These are phyloP conservation scores for Paramecium bursaria DNA, from an alignment of 73 alveolate genomes.

Conservation along the genomic window DNA sequence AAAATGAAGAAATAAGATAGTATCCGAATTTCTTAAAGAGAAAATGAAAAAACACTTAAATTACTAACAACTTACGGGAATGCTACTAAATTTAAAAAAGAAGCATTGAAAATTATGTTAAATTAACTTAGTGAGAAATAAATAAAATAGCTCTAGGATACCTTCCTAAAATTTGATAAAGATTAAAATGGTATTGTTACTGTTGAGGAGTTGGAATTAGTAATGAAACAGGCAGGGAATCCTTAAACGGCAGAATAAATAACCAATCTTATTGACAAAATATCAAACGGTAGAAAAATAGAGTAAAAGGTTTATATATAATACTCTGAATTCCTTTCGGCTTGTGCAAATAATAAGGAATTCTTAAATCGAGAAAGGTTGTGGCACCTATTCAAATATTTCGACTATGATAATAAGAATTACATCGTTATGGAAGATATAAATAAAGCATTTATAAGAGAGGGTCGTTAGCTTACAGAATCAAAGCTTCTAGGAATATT, in stretches of 20 bases:
- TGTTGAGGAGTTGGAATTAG: neutral
- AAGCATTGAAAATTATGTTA: conserved; percentile 23
- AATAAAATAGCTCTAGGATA: neutral
- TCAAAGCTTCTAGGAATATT: neutral
- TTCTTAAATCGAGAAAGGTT: conserved; percentile 66
- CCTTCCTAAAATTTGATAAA: conserved; percentile 20
- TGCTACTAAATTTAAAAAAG: conserved; percentile 16
- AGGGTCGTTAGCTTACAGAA: conserved; percentile 51
- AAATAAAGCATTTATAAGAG: conserved; percentile 61
- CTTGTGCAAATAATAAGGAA: conserved; percentile 60
- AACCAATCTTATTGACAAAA: no score
- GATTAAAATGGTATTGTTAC: conserved; percentile 21
- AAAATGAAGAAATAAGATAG: conserved; percentile 68
- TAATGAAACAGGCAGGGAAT: neutral
- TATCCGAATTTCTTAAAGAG: no score
- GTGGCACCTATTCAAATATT: conserved; percentile 63
- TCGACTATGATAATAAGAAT: conserved; percentile 64
- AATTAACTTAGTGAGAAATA: conserved; percentile 1
- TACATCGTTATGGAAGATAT: conserved; percentile 52
- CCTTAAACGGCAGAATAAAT: neutral
- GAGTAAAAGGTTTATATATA: conserved; percentile 18
- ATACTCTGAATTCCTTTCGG: conserved; percentile 60
- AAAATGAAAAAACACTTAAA: neutral
- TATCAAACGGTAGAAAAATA: no score
- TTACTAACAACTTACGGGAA: neutral